Conservation (phyloP, 1,284 basidiomycete species). For the Filobasidium uniguttulatum region DNA sequence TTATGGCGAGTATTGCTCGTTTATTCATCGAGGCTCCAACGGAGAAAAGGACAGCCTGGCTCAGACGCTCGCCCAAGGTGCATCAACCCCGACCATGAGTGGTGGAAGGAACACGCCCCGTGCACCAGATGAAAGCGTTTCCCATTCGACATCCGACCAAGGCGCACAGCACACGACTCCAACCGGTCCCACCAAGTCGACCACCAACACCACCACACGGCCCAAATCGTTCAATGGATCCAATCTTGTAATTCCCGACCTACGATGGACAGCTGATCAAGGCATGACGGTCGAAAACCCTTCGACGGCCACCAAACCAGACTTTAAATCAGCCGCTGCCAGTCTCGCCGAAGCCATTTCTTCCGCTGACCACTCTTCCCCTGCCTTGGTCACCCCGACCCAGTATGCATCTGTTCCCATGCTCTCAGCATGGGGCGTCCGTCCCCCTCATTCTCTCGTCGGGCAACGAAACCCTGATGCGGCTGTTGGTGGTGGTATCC, state of each 20-base stretch:
- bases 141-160: no score
- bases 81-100: no score
- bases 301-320: background rate
- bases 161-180: no score
- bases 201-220: background rate
- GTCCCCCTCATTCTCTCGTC: conserved; percentile 16
- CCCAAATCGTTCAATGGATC: conserved; percentile 8
- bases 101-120: no score
- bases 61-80: no score
- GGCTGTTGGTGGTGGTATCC: background rate
- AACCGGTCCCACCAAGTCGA: no score
- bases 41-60: no score
- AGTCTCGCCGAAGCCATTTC: background rate
- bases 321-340: background rate
- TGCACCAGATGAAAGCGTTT: no score
- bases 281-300: conserved; percentile 3
- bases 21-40: conserved; percentile 30
- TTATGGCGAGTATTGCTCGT: conserved; percentile 35
- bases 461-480: no score
- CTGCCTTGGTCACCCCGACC: conserved; percentile 9
- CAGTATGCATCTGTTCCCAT: conserved; percentile 16
- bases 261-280: conserved; percentile 12
- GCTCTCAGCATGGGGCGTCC: conserved; percentile 20
- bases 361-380: no score
- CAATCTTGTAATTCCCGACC: conserved; percentile 11